Base-by-base conservation (phyloP, 345 rosid genomes). In the Adansonia digitata region DNA sequence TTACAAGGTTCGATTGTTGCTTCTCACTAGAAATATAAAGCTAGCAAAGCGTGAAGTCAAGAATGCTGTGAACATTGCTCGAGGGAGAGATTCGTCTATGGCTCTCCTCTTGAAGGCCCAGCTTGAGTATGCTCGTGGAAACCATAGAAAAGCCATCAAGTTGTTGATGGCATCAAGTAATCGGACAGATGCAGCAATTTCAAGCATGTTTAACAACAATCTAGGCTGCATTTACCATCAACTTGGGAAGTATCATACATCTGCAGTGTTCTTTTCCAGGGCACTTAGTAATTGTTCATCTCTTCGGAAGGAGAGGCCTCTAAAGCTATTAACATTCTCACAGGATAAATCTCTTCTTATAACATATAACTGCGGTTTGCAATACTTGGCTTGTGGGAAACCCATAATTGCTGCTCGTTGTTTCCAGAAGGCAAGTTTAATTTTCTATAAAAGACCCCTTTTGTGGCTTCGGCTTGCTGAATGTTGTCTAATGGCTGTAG, bases 21-120 rank as follows among this genome's bases (percentile, higher is more conserved):
- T 93, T 75, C 92, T 93, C 56, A 89, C 97, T 35, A 89, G 95
- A 78, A 96, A 96, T 80, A 72, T 96, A 76, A 93, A 92, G 82
- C 87, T 89, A 74, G 99, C 97, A 1, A 96, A 96, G 86, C 97
- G 98, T 26, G 99, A 96, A 87, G 90, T 96, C 51, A 96, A 96
- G 85, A 97, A 87, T 83, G 97, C 97, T 14, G 88, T 93, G 87
- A 93, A 93, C 82, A 86, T 87, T 79, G 94, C 92, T 67, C 93
- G 97, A 31, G 91, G 90, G 71, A 85, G 89, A 77, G 99, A 96
- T 78, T 93, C 98, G 46, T 85, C 98, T 46, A 79, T 81, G 78
- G 98, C 98, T 79, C 92, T 93, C 69, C 87, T 90, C 65, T 81
- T 96, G 88, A 96, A 93, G 87, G 88, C 99, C 74, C 91, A 92